Evolutionary conservation across 768 basidiomycete species (phyloP), one percentile per base, ranked within the genome.

Genomic region (Amanita fuliginea): DNA sequence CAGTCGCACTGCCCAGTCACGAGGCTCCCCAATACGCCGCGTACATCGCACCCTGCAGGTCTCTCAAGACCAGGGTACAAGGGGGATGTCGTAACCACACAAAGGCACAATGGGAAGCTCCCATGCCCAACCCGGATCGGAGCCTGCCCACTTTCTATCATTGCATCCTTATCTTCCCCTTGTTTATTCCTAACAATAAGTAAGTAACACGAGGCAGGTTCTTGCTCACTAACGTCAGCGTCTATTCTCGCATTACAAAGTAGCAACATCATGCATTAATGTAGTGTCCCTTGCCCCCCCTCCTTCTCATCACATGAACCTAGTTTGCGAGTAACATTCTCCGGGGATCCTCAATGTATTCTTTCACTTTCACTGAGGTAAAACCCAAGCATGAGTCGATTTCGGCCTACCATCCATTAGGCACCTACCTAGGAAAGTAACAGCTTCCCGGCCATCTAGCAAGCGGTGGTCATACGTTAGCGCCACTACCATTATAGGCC

Each of bases 381-480:
- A 42, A 28, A 47, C 16, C 42, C 40, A 36, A 42, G 28, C 14
- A 9, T 55, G 14, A 46, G 35, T 22, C n/a, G 14, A 35, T 8
- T 16, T 42, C 41, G 19, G 14, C 33, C 26, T 26, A 10, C 41
- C 49, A 37, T 22, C 42, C 42, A 42, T 26, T 32, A 24, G 43
- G 30, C 34, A 73, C 87, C 56, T 56, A 93, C 91, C 92, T 56
- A 99, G 82, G 91, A 99, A 97, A 35, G 93, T 95, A 47, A 92
- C 87, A 30, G 87, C 95, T 67, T 99, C 95, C 56, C 95, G 75
- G 32, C 95, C 95, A 62, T 99, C 95, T 56, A 99, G 75, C 59
- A 99, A 67, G 54, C 95, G 78, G 70, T 98, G 94, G 66, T 98
- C 94, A 63, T 97, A 98, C 0, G 93, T 95, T 52, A 92, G 75